Evolutionary conservation across 2,329 filamentous ascomycete genomes (phyloP), one percentile per base, ranked within the genome.

Genomic region (Madurella mycetomatis): DNA sequence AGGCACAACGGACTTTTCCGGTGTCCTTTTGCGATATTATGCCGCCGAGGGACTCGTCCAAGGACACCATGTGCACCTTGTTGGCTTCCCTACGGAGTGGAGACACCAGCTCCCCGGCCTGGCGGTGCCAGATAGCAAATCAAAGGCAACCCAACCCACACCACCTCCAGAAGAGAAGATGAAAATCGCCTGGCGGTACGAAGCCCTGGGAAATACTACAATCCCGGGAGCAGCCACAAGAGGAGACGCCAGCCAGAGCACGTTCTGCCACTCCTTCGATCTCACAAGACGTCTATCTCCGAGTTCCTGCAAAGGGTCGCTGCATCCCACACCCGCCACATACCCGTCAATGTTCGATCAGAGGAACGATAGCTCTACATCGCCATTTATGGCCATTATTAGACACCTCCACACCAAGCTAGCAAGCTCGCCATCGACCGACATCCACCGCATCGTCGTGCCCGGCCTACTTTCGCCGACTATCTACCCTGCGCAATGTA

Each of bases 151-250:
- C 62, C 73, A 69, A 52, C 62, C 77, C 32, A 73, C 76, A 40
- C 51, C 66, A 15, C 61, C 68, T 2, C 65, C 71, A 2, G 77
- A 79, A 13, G 88, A 92, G 59, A 92, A 86, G 71, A 97, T 99
- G 94, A 97, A 96, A 75, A 99, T 99, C 75, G 94, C 94, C 3
- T 99, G 94, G 94, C 82, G 94, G 69, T 99, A 99, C 73, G 92
- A 97, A 71, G 82, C 84, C 34, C 72, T 97, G 50, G 87, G 88
- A 15, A 86, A 71, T 52, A 56, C 39, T 48, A 47, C 56, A 18
- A 60, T 57, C 41, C 40, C 57, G 61, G 65, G 66, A 40, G 50
- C 62, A 49, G 54, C 62, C 13, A 18, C 49, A 13, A 44, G 51
- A 50, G 56, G 42, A 45, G 66, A 64, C 9, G 40, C 49, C 44